Conservation (phyloP, 2,329 filamentous ascomycete genomes). For the Apiospora kogelbergensis region DNA sequence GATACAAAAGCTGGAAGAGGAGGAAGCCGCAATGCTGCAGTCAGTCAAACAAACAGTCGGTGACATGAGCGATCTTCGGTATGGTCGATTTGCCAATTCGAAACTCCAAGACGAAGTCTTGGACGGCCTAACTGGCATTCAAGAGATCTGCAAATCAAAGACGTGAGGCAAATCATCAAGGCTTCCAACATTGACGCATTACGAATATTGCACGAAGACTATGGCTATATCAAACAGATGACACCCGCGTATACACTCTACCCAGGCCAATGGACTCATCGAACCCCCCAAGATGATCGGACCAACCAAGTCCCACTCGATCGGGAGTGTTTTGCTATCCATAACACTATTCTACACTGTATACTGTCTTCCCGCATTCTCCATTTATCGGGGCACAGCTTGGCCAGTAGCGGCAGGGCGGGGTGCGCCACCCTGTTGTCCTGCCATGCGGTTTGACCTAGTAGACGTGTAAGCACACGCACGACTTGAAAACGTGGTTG, state of each 20-base stretch:
- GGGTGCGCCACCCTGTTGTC: constrained; percentile 20
- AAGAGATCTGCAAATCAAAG: constrained; percentile 60
- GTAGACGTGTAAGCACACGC: constrained; percentile 12
- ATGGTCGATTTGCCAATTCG: constrained; percentile 70
- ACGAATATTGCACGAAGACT: constrained; percentile 13
- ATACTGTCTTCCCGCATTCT: background rate
- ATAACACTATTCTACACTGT: background rate
- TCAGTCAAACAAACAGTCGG: constrained; percentile 67
- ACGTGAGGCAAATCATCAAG: constrained; percentile 25
- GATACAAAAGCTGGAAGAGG: constrained; percentile 62
- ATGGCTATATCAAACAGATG: constrained; percentile 8
- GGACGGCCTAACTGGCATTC: constrained; percentile 63
- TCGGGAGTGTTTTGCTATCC: background rate
- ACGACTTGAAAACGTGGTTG: background rate
- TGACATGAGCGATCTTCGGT: constrained; percentile 77
- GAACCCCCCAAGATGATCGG: background rate
- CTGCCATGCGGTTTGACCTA: constrained; percentile 24
- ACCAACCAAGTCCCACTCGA: background rate
- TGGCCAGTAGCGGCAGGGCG: constrained; percentile 28
- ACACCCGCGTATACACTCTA: background rate
- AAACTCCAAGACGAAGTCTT: constrained; percentile 66
- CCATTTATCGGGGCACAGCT: constrained; percentile 24
- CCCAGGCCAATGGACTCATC: background rate
- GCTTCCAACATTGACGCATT: constrained; percentile 7
- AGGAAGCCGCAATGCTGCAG: constrained; percentile 59